Evolutionary conservation across 192 early-diverging fungal genomes (phyloP), one percentile per base, ranked within the genome.

Genomic region (Oehlia diaphana): DNA sequence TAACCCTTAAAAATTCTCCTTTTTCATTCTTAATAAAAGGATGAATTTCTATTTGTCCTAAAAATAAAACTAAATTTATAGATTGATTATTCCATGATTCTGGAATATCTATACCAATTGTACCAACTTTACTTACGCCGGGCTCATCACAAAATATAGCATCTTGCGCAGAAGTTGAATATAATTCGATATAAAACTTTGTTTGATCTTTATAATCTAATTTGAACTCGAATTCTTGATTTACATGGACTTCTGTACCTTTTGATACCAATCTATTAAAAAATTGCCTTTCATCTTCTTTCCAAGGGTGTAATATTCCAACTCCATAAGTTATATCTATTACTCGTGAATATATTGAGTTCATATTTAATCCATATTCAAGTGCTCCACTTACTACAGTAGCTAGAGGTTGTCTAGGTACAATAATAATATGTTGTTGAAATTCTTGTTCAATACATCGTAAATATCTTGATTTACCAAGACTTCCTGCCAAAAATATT

Each of bases 401-500:
- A 21, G 53, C 16, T 7, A 58, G 2, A 0, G 53, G 53, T 21
- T 58, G 53, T 4, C 19, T 58, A 6, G 53, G 53, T 7, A 58
- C 53, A 21, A 58, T 21, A 58, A 58, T 21, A 58, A 21, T 19
- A 21, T 58, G 14, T 58, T 58, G 4, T 19, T 58, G 16, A 21
- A 58, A 58, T 58, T 58, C 53, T 58, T 58, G 53, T n/a, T 58
- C 19, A 58, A 58, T 58, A 58, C 6, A 6, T 21, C 16, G 53
- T 58, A 90, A 70, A 63, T 90, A 88, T 39, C 82, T 83, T 10
- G 89, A 90, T 2, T 84, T 83, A 37, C 86, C 85, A 81, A 90
- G 87, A 0, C 87, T 87, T 81, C 89, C 89, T 4, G 88, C 87
- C 63, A 90, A 67, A 58, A 90, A 87, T 31, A 90, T 85, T 39